Evolutionary conservation across 106 monocot genomes (phyloP).

Genomic region (Dendrobium huoshanense): DNA sequence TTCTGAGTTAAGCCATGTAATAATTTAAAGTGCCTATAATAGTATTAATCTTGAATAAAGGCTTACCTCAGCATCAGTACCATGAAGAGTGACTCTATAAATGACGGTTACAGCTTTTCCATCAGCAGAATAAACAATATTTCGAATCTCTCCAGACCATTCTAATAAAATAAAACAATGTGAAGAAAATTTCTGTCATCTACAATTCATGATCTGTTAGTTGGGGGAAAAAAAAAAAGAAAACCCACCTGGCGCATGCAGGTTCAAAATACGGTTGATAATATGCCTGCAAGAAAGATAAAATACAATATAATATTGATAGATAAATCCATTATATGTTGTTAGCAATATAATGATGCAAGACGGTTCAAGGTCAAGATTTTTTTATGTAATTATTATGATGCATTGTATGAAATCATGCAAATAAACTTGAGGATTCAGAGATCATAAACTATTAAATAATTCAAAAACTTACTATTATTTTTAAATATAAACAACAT

Average conservation of each 20-base stretch:
- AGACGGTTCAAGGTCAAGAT: not conserved
- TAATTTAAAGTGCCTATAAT: not conserved
- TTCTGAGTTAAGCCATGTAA: too few species aligned
- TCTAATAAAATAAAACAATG: constrained; percentile 28
- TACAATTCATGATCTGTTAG: not conserved
- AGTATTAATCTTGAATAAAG: not conserved
- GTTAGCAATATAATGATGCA: not conserved
- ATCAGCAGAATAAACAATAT: constrained; percentile 82
- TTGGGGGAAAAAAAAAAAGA: not conserved
- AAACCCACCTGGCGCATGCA: constrained; percentile 77
- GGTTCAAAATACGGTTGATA: constrained; percentile 84
- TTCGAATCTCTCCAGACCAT: constrained; percentile 95
- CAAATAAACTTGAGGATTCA: too few species aligned
- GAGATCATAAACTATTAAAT: too few species aligned
- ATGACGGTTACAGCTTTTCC: constrained; percentile 91
- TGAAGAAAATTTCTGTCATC: not conserved
- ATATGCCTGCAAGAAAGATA: constrained; percentile 72
- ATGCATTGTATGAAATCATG: too few species aligned
- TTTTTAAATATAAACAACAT: not conserved
- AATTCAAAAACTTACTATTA: not conserved
- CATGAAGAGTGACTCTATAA: constrained; percentile 90
- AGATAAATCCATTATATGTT: not conserved
- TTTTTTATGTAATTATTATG: too few species aligned
- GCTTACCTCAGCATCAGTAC: constrained; percentile 95
- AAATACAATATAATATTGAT: not conserved